Base-by-base conservation (phyloP, 1,284 basidiomycete genomes). In the Sporisorium graminicola region DNA sequence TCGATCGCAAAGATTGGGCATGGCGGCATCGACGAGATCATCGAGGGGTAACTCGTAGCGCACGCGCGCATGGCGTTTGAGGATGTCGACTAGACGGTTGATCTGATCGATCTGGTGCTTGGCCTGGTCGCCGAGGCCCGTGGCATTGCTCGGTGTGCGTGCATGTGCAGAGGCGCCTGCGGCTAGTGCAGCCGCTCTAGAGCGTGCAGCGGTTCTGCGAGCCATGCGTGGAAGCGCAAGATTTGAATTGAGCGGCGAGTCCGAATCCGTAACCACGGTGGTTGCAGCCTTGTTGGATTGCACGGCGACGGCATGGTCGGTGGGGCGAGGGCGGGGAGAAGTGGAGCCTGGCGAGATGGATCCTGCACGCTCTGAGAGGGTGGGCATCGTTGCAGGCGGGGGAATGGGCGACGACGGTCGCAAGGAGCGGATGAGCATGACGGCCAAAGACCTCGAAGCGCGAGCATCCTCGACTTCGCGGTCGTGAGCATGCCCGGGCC, bases 11-110 rank as follows among this genome's bases (percentile, higher is more conserved):
- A 98, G 89, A 40, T 90, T 91, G 5, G 92, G 92, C 44, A 92
- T 87, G 18, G 92, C 88, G 18, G 89, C 90, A 81, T 91, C 89
- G 20, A 94, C 87, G 20, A 95, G 87, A 58, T 94, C 92, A 0
- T 88, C 86, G 14, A 92, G 87, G 8, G 90, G 90, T 24, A 95
- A 80, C 77, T 94, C 92, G 80, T 92, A 93, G 54, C 91, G 88
- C 22, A 96, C 91, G 7, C 92, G 90, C 31, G 94, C 86, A 77
- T 91, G 91, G 27, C 90, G 89, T 80, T 91, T 91, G n/a, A 97
- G 87, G 49, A 92, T 88, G 29, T 87, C 88, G 26, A 91, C 91
- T 2, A 97, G 87, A 65, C 89, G 89, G 5, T 89, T 88, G 89
- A 95, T 71, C 33, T 68, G 66, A 14, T 77, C 67, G 27, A 80